Evolutionary conservation across 2,329 filamentous ascomycete genomes (phyloP).

Genomic region (Dothistroma pini): DNA sequence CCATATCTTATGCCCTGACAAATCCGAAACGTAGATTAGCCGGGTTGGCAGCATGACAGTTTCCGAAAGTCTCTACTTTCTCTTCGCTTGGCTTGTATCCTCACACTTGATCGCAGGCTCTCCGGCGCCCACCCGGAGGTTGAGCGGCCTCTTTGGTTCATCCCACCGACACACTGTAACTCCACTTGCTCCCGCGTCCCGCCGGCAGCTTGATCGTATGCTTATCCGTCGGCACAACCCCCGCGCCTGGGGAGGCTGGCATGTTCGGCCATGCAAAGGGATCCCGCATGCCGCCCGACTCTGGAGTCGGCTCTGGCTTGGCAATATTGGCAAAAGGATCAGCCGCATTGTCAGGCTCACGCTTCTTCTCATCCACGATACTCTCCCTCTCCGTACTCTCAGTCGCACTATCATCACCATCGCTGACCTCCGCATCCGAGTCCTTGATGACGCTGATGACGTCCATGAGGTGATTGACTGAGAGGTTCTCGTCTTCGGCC

Average conservation of each 20-base stretch:
- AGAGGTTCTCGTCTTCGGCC: background rate
- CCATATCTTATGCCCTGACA: background rate
- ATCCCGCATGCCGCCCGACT: no score
- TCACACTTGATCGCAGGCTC: no score
- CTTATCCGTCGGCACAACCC: background rate
- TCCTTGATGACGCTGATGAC: constrained; percentile 2
- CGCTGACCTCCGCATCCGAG: background rate
- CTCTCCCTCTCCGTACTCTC: background rate
- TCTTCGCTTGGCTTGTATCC: no score
- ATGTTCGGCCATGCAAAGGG: no score
- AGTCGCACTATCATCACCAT: background rate
- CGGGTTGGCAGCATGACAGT: background rate
- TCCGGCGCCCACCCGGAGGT: no score
- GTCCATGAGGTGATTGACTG: background rate
- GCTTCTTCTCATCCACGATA: background rate
- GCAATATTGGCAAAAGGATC: background rate
- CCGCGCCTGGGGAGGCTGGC: background rate
- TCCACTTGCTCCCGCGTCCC: background rate
- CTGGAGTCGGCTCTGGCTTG: background rate
- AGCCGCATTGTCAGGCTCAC: background rate
- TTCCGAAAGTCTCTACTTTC: background rate
- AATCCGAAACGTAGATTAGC: background rate
- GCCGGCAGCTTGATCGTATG: background rate
- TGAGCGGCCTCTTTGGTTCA: no score
- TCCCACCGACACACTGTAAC: background rate